These are phyloP conservation scores for Claviceps citrina DNA, from an alignment of 2,329 filamentous ascomycete genomes.

Conservation along the genomic window DNA sequence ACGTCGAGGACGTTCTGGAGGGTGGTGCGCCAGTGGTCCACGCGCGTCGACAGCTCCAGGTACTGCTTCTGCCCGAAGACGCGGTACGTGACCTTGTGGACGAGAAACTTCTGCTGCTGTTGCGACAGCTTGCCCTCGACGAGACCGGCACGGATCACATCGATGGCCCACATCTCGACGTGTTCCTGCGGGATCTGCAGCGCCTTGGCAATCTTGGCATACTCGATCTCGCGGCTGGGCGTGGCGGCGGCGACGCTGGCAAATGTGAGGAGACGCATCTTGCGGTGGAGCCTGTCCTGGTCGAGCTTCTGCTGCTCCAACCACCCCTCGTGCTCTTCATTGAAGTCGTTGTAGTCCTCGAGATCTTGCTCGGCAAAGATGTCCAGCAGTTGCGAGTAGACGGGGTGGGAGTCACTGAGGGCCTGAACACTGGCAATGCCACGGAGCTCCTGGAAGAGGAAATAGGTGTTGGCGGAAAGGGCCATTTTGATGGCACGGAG, in stretches of 20 bases:
- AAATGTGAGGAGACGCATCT: conserved; percentile 91
- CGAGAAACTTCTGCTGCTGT: conserved; percentile 80
- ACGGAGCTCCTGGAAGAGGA: conserved; percentile 67
- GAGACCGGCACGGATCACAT: conserved; percentile 87
- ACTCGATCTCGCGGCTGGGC: conserved; percentile 75
- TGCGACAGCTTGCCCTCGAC: conserved; percentile 95
- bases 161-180: conserved; percentile 97
- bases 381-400: conserved; percentile 83
- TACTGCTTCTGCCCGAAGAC: conserved; percentile 98
- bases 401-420: conserved; percentile 66
- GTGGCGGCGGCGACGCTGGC: conserved; percentile 75
- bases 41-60: conserved; percentile 76
- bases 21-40: conserved; percentile 83
- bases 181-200: conserved; percentile 71
- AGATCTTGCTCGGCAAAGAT: conserved; percentile 90
- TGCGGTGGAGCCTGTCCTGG: conserved; percentile 63
- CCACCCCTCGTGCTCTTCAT: conserved; percentile 77
- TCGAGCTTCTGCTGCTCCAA: conserved; percentile 63
- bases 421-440: conserved; percentile 73
- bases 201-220: conserved; percentile 67
- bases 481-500: conserved; percentile 40
- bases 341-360: conserved; percentile 91
- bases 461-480: conserved; percentile 38
- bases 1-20: conserved; percentile 64
- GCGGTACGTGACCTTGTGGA: conserved; percentile 90